phyloP scores from a whole-genome alignment of 2,329 filamentous ascomycete species.

The Cordyceps fumosorosea region DNA sequence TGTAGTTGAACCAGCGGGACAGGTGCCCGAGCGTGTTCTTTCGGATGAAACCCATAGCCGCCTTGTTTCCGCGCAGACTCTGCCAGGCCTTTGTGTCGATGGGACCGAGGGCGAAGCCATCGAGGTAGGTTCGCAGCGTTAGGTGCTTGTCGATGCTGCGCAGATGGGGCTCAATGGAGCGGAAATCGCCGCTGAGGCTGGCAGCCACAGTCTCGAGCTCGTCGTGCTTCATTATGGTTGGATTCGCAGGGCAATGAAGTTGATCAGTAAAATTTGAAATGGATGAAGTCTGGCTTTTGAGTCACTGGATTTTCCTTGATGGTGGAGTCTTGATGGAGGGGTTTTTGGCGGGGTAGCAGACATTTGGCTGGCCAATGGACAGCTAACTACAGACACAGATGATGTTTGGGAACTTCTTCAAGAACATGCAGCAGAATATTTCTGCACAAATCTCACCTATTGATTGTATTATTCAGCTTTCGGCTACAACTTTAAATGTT shows the following conservation, averaged over 20 bases:
- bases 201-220: constrained; percentile 46
- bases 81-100: constrained; percentile 79
- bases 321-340: constrained; percentile 16
- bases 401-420: not conserved
- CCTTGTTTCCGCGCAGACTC: constrained; percentile 74
- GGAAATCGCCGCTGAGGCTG: constrained; percentile 64
- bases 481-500: too few species aligned
- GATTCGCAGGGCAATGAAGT: constrained; percentile 1
- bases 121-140: constrained; percentile 76
- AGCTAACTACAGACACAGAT: not conserved
- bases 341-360: constrained; percentile 12
- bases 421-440: too few species aligned
- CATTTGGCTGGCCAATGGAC: not conserved
- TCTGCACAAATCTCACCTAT: not conserved
- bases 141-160: constrained; percentile 80
- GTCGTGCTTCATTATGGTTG: constrained; percentile 46
- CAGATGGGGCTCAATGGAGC: constrained; percentile 68
- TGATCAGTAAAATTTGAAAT: not conserved
- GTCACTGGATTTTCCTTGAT: constrained; percentile 21
- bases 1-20: constrained; percentile 78
- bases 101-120: constrained; percentile 71
- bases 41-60: constrained; percentile 74
- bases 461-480: too few species aligned
- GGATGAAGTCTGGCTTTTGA: constrained; percentile 14
- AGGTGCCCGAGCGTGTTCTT: constrained; percentile 71